A percentile compares a stretch with the other conserved stretches of the same genome.
phyloP scores from a whole-genome alignment of 306 rosid species.

The Pyrus bretschneideri region DNA sequence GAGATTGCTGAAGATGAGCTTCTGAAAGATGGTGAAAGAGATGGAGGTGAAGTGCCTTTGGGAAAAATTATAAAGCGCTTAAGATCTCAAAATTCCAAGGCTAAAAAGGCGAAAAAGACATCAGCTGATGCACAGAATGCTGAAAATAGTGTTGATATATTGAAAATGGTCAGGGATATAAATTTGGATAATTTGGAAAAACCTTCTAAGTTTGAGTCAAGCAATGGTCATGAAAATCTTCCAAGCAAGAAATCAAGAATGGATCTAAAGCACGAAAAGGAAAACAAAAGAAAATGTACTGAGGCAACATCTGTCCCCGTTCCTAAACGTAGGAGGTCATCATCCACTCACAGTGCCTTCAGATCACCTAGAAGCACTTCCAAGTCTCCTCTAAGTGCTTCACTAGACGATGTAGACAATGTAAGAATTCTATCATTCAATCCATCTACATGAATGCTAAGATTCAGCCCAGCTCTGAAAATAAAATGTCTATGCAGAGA shows the following conservation, averaged over 20 bases:
- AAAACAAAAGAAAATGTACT: constrained; percentile 50
- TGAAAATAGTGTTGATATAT: constrained; percentile 58
- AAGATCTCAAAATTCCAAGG: constrained; percentile 52
- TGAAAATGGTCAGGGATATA: constrained; percentile 64
- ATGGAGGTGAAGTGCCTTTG: constrained; percentile 62
- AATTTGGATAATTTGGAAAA: constrained; percentile 56
- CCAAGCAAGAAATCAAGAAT: constrained; percentile 31
- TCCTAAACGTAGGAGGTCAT: constrained; percentile 59
- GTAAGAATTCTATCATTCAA: constrained; percentile 19
- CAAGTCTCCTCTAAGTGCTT: constrained; percentile 36
- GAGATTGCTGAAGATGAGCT: constrained; percentile 44
- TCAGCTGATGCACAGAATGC: constrained; percentile 35
- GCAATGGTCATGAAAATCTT: constrained; percentile 65
- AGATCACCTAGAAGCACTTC: constrained; percentile 39
- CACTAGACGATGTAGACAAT: constrained; percentile 27
- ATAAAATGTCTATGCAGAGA: constrained; percentile 33
- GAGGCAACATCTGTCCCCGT: constrained; percentile 41
- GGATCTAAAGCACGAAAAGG: constrained; percentile 29
- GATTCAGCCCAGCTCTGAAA: constrained; percentile 30
- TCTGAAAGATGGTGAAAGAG: constrained; percentile 49
- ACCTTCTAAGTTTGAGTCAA: constrained; percentile 53
- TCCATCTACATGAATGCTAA: constrained; percentile 24
- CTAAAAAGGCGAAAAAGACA: constrained; percentile 54
- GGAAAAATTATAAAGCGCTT: constrained; percentile 64
- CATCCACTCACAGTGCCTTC: constrained; percentile 34